phyloP scores from a whole-genome alignment of 495 filamentous ascomycete genomes.

The Penicillium odoratum region DNA sequence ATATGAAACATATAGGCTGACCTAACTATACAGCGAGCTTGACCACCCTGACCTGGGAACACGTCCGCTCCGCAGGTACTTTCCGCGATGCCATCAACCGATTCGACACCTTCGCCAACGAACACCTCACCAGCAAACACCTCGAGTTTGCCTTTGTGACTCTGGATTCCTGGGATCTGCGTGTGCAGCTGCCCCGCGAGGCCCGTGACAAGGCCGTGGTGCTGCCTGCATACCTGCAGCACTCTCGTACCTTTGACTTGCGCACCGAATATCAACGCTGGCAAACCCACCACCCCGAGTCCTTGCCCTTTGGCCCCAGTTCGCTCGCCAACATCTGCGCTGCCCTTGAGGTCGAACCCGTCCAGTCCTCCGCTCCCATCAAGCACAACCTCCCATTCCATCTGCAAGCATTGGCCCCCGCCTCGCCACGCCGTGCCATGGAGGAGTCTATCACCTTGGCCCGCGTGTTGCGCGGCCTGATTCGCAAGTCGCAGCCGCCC shows the following conservation, averaged over 20 bases:
- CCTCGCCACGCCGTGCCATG: slow-evolving; percentile 95
- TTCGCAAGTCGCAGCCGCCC: slow-evolving; percentile 91
- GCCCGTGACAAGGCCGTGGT: slow-evolving; percentile 97
- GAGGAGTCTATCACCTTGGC: slow-evolving; percentile 95
- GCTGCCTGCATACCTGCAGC: slow-evolving; percentile 93
- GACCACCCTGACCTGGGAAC: slow-evolving; percentile 97
- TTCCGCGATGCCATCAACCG: slow-evolving; percentile 96
- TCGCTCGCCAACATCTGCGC: slow-evolving; percentile 96
- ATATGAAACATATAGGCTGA: slow-evolving; percentile 18
- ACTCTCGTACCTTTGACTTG: slow-evolving; percentile 94
- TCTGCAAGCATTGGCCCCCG: slow-evolving; percentile 91
- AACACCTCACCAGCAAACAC: slow-evolving; percentile 80
- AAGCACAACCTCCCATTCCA: slow-evolving; percentile 99
- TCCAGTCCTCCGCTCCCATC: slow-evolving; percentile 94
- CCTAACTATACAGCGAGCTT: slow-evolving; percentile 72
- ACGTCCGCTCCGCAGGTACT: slow-evolving; percentile 92
- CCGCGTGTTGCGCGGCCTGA: slow-evolving; percentile 84
- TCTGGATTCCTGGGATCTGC: slow-evolving; percentile 96
- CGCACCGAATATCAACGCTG: slow-evolving; percentile 96
- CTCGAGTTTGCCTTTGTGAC: slow-evolving; percentile 98
- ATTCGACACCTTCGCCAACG: slow-evolving; percentile 88
- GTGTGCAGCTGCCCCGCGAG: slow-evolving; percentile 94
- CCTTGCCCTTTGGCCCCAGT: slow-evolving; percentile 91
- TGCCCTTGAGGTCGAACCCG: slow-evolving; percentile 93
- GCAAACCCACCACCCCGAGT: slow-evolving; percentile 98